Conservation (phyloP, 2,329 filamentous ascomycete species). For the Coniochaeta prunicola region DNA sequence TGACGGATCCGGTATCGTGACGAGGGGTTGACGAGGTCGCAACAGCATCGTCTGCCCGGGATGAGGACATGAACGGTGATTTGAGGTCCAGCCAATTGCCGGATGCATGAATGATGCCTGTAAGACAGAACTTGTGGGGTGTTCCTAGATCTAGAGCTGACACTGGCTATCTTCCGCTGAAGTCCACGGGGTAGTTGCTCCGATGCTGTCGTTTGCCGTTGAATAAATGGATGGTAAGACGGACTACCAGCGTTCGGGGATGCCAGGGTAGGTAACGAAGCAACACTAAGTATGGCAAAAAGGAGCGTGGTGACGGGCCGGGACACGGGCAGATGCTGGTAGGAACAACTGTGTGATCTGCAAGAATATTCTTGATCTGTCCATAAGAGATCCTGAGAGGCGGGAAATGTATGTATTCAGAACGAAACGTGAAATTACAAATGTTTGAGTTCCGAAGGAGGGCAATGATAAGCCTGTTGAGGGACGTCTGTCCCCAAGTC, state of each 20-base stretch:
- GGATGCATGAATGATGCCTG: slow-evolving; percentile 1
- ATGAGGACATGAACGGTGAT: slow-evolving; percentile 1
- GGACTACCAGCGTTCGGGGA: neutral
- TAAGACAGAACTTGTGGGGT: neutral
- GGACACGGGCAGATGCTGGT: neutral
- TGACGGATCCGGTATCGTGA: slow-evolving; percentile 7
- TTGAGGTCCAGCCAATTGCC: neutral
- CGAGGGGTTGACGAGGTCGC: neutral
- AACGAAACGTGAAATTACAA: neutral
- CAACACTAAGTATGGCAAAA: neutral
- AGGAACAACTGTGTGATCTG: neutral
- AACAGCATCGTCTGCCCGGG: slow-evolving; percentile 2
- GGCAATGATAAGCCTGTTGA: neutral
- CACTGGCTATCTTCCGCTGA: neutral
- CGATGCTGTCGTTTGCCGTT: neutral
- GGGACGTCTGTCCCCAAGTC: neutral
- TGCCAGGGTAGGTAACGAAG: neutral
- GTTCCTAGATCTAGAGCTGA: neutral
- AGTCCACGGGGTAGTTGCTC: neutral
- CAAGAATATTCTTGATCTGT: neutral
- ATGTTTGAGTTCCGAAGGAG: neutral
- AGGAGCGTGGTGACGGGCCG: neutral
- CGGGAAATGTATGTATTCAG: neutral
- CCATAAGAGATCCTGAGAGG: neutral
- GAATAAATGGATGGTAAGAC: neutral